A percentile compares a stretch with the other conserved stretches of the same genome.
Conservation (phyloP, 306 rosid species). For the peach (Prunus persica) region DNA sequence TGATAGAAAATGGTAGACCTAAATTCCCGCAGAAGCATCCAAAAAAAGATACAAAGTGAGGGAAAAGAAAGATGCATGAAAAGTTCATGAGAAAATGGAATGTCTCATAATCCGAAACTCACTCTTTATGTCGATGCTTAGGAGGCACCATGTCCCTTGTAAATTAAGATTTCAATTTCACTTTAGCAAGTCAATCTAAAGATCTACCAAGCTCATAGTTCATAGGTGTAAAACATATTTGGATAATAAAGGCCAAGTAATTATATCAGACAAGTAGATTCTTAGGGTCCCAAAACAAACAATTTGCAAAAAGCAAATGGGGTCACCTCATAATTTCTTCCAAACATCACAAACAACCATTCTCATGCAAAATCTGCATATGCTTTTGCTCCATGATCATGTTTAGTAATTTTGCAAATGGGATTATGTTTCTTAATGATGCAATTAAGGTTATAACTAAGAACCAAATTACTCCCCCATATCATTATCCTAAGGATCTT, state of each 20-base stretch:
- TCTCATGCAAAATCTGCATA: background rate
- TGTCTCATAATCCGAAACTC: slow-evolving; percentile 43
- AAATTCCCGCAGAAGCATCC: slow-evolving; percentile 19
- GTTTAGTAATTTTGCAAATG: background rate
- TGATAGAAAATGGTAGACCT: background rate
- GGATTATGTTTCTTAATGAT: background rate
- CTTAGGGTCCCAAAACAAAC: slow-evolving; percentile 9
- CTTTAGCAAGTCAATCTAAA: slow-evolving; percentile 24
- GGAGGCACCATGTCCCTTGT: slow-evolving; percentile 35
- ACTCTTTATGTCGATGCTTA: slow-evolving; percentile 61
- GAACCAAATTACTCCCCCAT: background rate
- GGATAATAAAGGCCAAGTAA: slow-evolving; percentile 18
- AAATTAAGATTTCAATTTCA: slow-evolving; percentile 28
- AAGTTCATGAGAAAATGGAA: slow-evolving; percentile 24
- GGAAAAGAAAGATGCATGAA: slow-evolving; percentile 1
- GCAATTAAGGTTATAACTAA: background rate
- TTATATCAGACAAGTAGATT: background rate
- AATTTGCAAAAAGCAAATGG: background rate
- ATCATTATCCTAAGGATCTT: background rate
- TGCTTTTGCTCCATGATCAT: background rate
- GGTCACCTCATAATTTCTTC: background rate
- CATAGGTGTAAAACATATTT: background rate
- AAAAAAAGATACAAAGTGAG: slow-evolving; percentile 29
- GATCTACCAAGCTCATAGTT: slow-evolving; percentile 6
- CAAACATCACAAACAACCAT: background rate